phyloP scores from a whole-genome alignment of 805 yeast genomes.

The Hanseniaspora singularis region DNA sequence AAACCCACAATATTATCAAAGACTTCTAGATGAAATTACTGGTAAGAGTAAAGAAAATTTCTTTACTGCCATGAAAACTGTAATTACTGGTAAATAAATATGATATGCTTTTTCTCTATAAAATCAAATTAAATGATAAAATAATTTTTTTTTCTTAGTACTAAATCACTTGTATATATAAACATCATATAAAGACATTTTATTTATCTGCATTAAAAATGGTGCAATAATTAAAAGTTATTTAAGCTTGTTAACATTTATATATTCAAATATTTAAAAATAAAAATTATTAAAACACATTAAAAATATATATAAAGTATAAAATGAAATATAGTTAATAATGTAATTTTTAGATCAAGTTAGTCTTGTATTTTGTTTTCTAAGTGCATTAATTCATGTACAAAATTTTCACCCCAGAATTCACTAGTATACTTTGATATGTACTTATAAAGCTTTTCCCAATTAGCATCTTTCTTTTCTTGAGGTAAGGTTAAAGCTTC shows the following conservation, averaged over 20 bases:
- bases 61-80: constrained; percentile 57
- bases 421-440: constrained; percentile 89
- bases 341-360: too few relatives aligned
- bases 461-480: constrained; percentile 68
- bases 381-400: constrained; percentile 58
- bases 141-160: not conserved
- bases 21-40: constrained; percentile 56
- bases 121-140: not conserved
- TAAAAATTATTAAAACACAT: not conserved
- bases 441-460: constrained; percentile 71
- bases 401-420: constrained; percentile 95
- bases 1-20: constrained; percentile 63
- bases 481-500: constrained; percentile 77
- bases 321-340: too few relatives aligned
- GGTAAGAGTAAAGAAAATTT: constrained; percentile 61
- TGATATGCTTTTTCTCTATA: not conserved
- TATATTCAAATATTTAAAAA: too few relatives aligned
- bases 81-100: constrained; percentile 56
- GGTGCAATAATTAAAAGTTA: too few relatives aligned
- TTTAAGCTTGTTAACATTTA: too few relatives aligned
- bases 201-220: too few relatives aligned
- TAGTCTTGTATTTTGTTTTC: constrained; percentile 18
- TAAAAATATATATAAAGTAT: not conserved
- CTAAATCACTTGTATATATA: too few relatives aligned
- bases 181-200: too few relatives aligned